Conservation (phyloP, 1,139 yeast genomes). For the Pichia sp. region DNA sequence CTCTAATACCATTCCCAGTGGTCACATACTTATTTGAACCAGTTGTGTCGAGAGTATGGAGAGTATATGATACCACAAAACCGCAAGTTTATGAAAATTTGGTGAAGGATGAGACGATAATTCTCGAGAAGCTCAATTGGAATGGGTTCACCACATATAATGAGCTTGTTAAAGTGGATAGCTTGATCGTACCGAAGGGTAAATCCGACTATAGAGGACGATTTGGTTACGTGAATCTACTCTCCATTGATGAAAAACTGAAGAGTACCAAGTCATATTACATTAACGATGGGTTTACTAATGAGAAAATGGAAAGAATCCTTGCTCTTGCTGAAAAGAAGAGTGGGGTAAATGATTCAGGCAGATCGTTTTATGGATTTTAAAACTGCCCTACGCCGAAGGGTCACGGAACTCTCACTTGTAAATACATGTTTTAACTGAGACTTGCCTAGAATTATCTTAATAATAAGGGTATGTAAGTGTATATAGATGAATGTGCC, state of each 20-base stretch:
- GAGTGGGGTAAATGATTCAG: slow-evolving; percentile 53
- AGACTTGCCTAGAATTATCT: too few species aligned
- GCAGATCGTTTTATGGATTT: slow-evolving; percentile 37
- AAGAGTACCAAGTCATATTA: slow-evolving; percentile 39
- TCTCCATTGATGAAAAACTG: slow-evolving; percentile 34
- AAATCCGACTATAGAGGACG: slow-evolving; percentile 26
- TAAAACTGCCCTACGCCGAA: too few species aligned
- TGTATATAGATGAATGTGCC: too few species aligned
- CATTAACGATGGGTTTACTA: slow-evolving; percentile 70
- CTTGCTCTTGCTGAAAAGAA: slow-evolving; percentile 75
- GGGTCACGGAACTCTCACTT: too few species aligned
- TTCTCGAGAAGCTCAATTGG: slow-evolving; percentile 61
- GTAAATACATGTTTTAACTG: too few species aligned
- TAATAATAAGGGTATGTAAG: too few species aligned
- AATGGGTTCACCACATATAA: slow-evolving; percentile 65
- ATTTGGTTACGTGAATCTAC: slow-evolving; percentile 60
- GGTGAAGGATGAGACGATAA: slow-evolving; percentile 51
- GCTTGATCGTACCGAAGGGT: slow-evolving; percentile 34
- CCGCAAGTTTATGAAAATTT: slow-evolving; percentile 64
- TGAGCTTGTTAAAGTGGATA: slow-evolving; percentile 45
- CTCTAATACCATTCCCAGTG: slow-evolving; percentile 42
- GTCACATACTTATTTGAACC: slow-evolving; percentile 54
- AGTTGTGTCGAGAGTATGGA: slow-evolving; percentile 64
- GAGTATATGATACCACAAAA: slow-evolving; percentile 56
- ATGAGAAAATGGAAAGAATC: slow-evolving; percentile 73